These are phyloP conservation scores for Triangularia setosa DNA, from an alignment of 2,329 filamentous ascomycete species.

Conservation along the genomic window DNA sequence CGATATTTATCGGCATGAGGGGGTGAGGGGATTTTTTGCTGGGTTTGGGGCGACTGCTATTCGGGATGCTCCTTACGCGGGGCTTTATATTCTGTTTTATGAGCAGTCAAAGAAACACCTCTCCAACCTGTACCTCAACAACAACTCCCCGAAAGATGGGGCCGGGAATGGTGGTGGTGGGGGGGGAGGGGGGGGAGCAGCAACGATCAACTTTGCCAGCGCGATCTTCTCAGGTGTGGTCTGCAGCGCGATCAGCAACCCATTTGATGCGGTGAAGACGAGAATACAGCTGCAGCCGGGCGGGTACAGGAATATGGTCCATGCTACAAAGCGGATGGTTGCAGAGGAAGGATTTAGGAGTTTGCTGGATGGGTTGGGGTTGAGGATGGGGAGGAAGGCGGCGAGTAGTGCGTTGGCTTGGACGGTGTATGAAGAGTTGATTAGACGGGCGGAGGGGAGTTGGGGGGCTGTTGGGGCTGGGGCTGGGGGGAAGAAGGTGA, in stretches of 20 bases:
- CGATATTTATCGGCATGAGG: slow-evolving; percentile 71
- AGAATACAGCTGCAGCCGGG: slow-evolving; percentile 84
- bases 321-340: slow-evolving; percentile 74
- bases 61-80: slow-evolving; percentile 93
- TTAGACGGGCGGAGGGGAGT: slow-evolving; percentile 59
- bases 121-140: slow-evolving; percentile 29
- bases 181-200: slow-evolving; percentile 36
- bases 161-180: too few relatives aligned
- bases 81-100: slow-evolving; percentile 91
- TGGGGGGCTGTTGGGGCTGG: slow-evolving; percentile 10
- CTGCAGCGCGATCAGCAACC: slow-evolving; percentile 88
- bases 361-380: slow-evolving; percentile 78
- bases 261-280: slow-evolving; percentile 95
- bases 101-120: slow-evolving; percentile 73
- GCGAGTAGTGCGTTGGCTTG: slow-evolving; percentile 92
- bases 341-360: slow-evolving; percentile 73
- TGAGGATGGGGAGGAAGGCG: slow-evolving; percentile 88
- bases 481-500: slow-evolving; percentile 7
- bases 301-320: slow-evolving; percentile 76
- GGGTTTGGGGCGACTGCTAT: slow-evolving; percentile 93
- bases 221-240: slow-evolving; percentile 75
- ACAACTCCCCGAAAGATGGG: too few relatives aligned
- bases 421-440: slow-evolving; percentile 94
- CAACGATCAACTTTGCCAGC: slow-evolving; percentile 79
- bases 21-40: slow-evolving; percentile 80